Evolutionary conservation across 768 basidiomycete genomes (phyloP), one percentile per base, ranked within the genome.

Genomic region (Lactarius psammicola): DNA sequence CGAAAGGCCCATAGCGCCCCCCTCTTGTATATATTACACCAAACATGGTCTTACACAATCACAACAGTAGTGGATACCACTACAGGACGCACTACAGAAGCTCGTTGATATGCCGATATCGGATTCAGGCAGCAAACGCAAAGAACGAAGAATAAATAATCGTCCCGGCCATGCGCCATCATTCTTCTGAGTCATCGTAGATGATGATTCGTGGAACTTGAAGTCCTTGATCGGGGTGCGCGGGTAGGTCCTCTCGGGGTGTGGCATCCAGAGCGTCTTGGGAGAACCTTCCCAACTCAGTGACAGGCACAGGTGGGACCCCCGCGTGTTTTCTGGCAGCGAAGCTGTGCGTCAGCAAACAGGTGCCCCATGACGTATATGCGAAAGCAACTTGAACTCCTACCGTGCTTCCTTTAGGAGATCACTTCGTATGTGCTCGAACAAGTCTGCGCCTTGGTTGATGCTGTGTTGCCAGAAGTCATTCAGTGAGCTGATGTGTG

Each of bases 391-490:
- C 4, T 15, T 51, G 31, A 33, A 56, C 18, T 20, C 38, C 15
- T 44, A 64, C 49, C 58, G 49, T 0, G 63, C 58, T 17, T 53
- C 17, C 36, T 20, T 64, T 18, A 59, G 18, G 6, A 64, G 63
- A 42, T 59, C 57, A 8, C 58, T 15, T 28, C 54, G 63, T 34
- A 64, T 23, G 31, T 54, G 57, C 6, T 54, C 20, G n/a, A 64
- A 18, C 9, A 53, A 31, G 26, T 59, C 58, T 4, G 7, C 3
- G 2, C 34, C 23, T 15, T 38, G 31, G 6, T 0, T n/a, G n/a
- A 26, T 34, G 13, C 4, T 13, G 15, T 66, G 44, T 51, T 4
- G 2, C 7, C 20, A 2, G 30, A 56, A 55, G 11, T 51, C 42
- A 26, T 15, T 17, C 30, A 66, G 44, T 5, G 65, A 61, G 15